Base-by-base conservation (phyloP, 768 basidiomycete genomes). In the Suillus hirtellus region DNA sequence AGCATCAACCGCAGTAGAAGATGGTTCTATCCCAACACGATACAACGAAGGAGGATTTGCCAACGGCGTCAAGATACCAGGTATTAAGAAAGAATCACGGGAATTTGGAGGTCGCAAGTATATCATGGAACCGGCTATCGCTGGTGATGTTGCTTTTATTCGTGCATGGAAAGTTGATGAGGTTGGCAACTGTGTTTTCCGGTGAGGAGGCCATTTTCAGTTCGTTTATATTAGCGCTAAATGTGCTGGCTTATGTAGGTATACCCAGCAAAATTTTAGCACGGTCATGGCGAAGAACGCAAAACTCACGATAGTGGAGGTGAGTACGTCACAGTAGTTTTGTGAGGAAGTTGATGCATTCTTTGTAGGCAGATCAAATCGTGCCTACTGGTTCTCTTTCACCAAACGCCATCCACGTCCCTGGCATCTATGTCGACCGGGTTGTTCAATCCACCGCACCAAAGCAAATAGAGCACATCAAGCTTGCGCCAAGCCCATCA, bases 91-190 rank as follows among this genome's bases (percentile, higher is more conserved):
- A 72, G 93, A 96, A 75, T 78, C 81, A 12, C 82, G 87, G 50
- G 89, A 87, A 66, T 88, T 95, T 65, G 82, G 86, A 63, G 94
- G 93, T 17, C 84, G 88, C 70, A 79, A 84, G 72, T 96, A 88
- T 75, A 78, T 96, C 35, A 77, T 96, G 75, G 95, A 97, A 75
- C 84, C 88, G 19, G 87, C 92, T 11, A 84, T 95, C 64, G 78
- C 83, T 17, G 92, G 89, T 10, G 92, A 93, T 74, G 86, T 93
- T 64, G 94, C 95, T 10, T 88, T 97, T 73, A 79, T 97, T 54
- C 81, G 88, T 52, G 95, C 93, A 3, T 96, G 93, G 93, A 96
- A 95, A 75, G 95, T 86, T 12, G 95, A 97, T 67, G 93, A 93
- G 73, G 84, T 87, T 52, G 95, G 95, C 1, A 97, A 97, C 75